These are phyloP conservation scores for Leccinum variicolor DNA, from an alignment of 768 basidiomycete genomes.

Conservation along the genomic window DNA sequence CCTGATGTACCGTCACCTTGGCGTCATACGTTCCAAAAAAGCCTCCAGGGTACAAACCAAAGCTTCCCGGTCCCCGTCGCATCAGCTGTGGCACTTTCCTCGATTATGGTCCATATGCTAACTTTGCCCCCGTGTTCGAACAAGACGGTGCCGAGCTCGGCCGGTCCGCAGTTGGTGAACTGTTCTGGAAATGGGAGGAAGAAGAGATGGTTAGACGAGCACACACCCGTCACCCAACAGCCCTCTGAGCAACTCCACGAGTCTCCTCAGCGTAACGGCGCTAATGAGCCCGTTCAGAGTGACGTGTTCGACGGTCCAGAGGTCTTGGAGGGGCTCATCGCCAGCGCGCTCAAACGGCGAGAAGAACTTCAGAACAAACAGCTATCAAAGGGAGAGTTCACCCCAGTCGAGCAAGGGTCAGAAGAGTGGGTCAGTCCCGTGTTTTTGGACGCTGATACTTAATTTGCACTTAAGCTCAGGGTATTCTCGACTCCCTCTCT, in stretches of 20 bases:
- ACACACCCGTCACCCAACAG: neutral
- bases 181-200: slow-evolving; percentile 50
- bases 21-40: slow-evolving; percentile 52
- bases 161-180: slow-evolving; percentile 54
- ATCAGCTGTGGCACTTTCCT: slow-evolving; percentile 67
- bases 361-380: slow-evolving; percentile 68
- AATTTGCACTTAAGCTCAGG: slow-evolving; percentile 51
- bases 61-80: slow-evolving; percentile 47
- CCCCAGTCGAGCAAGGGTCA: slow-evolving; percentile 58
- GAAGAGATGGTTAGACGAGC: slow-evolving; percentile 28
- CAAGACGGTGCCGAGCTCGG: slow-evolving; percentile 73
- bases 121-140: slow-evolving; percentile 78
- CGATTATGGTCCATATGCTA: slow-evolving; percentile 73
- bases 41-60: slow-evolving; percentile 38
- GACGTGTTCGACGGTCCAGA: slow-evolving; percentile 32
- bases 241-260: neutral
- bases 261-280: slow-evolving; percentile 10
- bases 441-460: slow-evolving; percentile 5
- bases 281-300: slow-evolving; percentile 6
- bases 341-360: slow-evolving; percentile 47
- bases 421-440: slow-evolving; percentile 72
- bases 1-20: slow-evolving; percentile 48
- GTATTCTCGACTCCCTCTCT: slow-evolving; percentile 66
- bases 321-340: slow-evolving; percentile 52
- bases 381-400: slow-evolving; percentile 43